phyloP scores from a whole-genome alignment of 1,284 basidiomycete genomes.

The Tilletia setariae region DNA sequence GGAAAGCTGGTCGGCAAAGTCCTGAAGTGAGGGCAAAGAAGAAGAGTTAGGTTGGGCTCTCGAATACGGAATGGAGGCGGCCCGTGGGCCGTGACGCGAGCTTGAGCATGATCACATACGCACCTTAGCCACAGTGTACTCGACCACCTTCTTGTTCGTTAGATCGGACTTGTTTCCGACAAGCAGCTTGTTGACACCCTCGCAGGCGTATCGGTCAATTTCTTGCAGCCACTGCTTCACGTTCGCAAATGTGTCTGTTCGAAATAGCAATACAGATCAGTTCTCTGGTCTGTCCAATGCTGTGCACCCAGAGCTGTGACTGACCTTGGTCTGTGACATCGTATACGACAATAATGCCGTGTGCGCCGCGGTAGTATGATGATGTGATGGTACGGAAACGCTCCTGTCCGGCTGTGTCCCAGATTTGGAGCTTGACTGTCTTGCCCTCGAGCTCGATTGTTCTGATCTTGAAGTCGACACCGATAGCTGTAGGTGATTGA shows the following conservation, averaged over 20 bases:
- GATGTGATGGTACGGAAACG: conserved; percentile 75
- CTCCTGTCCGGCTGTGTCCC: conserved; percentile 56
- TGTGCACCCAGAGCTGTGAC: not conserved
- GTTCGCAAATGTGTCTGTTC: conserved; percentile 86
- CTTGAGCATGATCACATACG: not conserved
- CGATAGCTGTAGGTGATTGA: conserved; percentile 31
- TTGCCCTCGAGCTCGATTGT: conserved; percentile 99
- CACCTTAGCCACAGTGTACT: conserved; percentile 91
- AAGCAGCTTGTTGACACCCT: conserved; percentile 96
- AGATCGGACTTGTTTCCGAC: conserved; percentile 98
- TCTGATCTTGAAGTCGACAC: conserved; percentile 97
- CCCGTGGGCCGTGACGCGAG: not conserved
- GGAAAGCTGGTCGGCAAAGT: conserved; percentile 52
- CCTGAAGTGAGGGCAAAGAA: not conserved
- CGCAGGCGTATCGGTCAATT: conserved; percentile 97
- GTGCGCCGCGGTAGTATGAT: conserved; percentile 86
- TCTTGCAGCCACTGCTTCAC: conserved; percentile 99
- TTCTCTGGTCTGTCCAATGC: not conserved
- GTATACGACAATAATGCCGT: conserved; percentile 95
- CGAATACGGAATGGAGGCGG: not conserved
- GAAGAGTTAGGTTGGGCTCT: too few relatives aligned
- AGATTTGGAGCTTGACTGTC: conserved; percentile 98
- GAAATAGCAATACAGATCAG: not conserved
- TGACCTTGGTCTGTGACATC: conserved; percentile 79
- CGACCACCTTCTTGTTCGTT: conserved; percentile 97